Evolutionary conservation across 108 stramenopile genomes (phyloP), one percentile per base, ranked within the genome.

Genomic region (Cylindrotheca closterium): DNA sequence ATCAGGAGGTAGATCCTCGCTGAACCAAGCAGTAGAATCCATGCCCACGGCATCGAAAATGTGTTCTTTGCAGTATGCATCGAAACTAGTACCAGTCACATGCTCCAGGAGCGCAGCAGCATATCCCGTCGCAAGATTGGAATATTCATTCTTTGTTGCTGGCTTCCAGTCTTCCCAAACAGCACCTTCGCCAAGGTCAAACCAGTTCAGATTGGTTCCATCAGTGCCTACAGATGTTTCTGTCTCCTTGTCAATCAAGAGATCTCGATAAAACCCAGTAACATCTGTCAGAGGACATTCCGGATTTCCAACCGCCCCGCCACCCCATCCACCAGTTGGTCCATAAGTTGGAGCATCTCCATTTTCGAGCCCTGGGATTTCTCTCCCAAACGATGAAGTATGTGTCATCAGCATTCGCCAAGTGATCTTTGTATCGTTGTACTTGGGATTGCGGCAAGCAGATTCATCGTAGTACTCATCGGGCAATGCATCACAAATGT

Each of bases 401-500:
- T 70, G 69, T 2, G 69, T 70, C 21, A 70, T 30, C 10, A 70
- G 4, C 69, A 70, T 70, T 34, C 60, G 27, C 69, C 69, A 63
- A 8, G 60, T 63, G 26, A 70, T 27, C 15, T 23, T 29, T 32
- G 8, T 50, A 27, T 61, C 25, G 30, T 60, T 51, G 33, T 55
- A 54, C 2, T 58, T 37, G n/a, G 60, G 69, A 61, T 70, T 70
- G 10, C 69, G 50, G 37, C 69, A 70, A 18, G 49, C 49, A 5
- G 51, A 22, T 17, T 18, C 23, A 21, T 19, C 23, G 5, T 7
- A 5, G 21, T 4, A 5, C 12, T 45, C 15, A 12, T 45, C 15
- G 21, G 65, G 65, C 5, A 63, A 23, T 24, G 65, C 71, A 54
- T 71, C 27, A 23, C 71, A 71, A 28, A 71, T 58, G 30, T 71